Base-by-base conservation (phyloP, 1,284 basidiomycete species). In the Boletus semigastroideus region DNA sequence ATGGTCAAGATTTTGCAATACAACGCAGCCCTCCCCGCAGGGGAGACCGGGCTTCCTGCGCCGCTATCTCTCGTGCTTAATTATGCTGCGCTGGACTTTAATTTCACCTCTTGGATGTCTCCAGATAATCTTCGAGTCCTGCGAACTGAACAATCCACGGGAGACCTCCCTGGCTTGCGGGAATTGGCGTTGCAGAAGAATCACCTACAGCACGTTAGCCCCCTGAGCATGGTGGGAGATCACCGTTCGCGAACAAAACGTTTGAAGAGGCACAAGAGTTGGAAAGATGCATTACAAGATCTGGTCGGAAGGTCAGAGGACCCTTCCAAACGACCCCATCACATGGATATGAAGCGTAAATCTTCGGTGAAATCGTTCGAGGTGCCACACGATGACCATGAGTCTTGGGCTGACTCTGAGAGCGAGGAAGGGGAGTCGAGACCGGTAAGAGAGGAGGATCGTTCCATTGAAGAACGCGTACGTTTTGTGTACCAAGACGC, bases 61-160 rank as follows among this genome's bases (percentile, higher is more conserved):
- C 96, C 96, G 1, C 74, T 89, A 42, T 90, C 92, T 1, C 76
- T 98, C 46, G 84, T 97, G 22, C 82, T 97, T 49, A 87, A 78
- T 61, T 92, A 92, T 66, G 78, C 88, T 53, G 90, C 77, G 17
- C 80, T 98, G 46, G 96, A 98, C 69, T 98, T 99, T 75, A 96
- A 97, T 68, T 98, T 95, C 68, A 92, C 90, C 0, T 93, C 93
- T 22, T 99, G 96, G 96, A 98, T 98, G 94, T 86, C 94, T 1
- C 87, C 89, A 1, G 80, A 82, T 19, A 87, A 97, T 68, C 76
- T 98, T 44, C 83, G 83, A 5, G 88, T 96, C 12, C 76, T 98
- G 12, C 82, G 89, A 53, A 78, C 82, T 2, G 92, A 93, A 63
- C 88, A 94, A 63, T 92, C 90, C 0, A 83, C 87, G n/a, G 81